Percentiles rank a stretch among this genome's conserved stretches.
Evolutionary conservation across 2,329 filamentous ascomycete genomes (phyloP).

Genomic region (Hortaea werneckii): DNA sequence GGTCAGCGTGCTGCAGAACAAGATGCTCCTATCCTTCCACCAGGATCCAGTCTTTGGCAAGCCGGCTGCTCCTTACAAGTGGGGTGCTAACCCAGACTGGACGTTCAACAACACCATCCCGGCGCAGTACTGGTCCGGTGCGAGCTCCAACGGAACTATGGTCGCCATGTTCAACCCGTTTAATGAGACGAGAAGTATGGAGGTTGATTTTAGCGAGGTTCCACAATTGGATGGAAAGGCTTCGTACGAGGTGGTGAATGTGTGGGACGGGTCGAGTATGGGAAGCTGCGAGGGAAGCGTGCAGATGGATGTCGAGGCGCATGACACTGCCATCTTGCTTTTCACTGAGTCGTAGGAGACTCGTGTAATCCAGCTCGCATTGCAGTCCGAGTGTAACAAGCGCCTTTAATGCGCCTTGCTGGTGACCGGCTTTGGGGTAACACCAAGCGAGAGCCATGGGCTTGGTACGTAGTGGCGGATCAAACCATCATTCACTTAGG

Average conservation of each 20-base stretch:
- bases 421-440: too few species aligned
- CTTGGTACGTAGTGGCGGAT: too few species aligned
- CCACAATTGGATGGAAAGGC: constrained; percentile 27
- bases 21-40: constrained; percentile 34
- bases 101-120: constrained; percentile 41
- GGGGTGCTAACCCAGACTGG: constrained; percentile 41
- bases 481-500: too few species aligned
- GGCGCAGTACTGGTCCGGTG: constrained; percentile 42
- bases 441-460: too few species aligned
- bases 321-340: too few species aligned
- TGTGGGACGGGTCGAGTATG: constrained; percentile 26
- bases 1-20: constrained; percentile 30
- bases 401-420: too few species aligned
- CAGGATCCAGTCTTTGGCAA: constrained; percentile 35
- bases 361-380: too few species aligned
- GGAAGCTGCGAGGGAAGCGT: too few species aligned
- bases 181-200: constrained; percentile 25
- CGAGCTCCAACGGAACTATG: constrained; percentile 33
- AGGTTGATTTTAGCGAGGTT: constrained; percentile 34
- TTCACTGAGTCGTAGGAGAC: too few species aligned
- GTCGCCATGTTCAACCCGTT: constrained; percentile 41
- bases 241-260: constrained; percentile 34
- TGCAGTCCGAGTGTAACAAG: too few species aligned
- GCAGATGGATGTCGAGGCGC: too few species aligned
- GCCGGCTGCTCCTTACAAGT: constrained; percentile 31